Evolutionary conservation across 805 yeast species (phyloP), one percentile per base, ranked within the genome.

Genomic region (Torulaspora microellipsoides): DNA sequence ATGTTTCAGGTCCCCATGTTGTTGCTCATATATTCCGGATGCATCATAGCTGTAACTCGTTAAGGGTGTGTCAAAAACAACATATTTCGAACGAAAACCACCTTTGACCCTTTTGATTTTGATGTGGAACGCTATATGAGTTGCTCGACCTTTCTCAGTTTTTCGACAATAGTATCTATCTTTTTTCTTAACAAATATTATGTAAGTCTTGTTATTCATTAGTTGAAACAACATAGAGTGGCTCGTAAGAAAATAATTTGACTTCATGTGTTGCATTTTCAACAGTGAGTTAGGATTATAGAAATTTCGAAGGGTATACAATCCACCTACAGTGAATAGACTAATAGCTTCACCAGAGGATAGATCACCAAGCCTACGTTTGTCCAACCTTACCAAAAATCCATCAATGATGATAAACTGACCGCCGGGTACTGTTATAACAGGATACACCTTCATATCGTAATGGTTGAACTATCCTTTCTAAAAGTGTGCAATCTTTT

Each of bases 321-420:
- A 36, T 15, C 42, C 45, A 14, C 15, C 27, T 27, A 31, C 31
- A 9, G 11, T 36, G 14, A 40, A 38, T 8, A 36, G n/a, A 13
- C 32, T 29, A 31, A 31, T 27, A 15, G 31, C 36, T 25, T 36
- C 38, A n/a, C 30, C 28, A 3, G 38, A 33, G n/a, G 41, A 34
- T 8, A 7, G 2, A 20, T 20, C 25, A 20, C 25, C 7, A 3
- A 20, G 25, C 25, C 7, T 7, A 20, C 25, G 25, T 20, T 20
- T 7, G 25, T 7, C 25, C 25, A 42, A 28, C 15, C 38, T 36
- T 15, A 45, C 40, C n/a, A 45, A 25, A 15, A 45, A 40, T n/a
- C 48, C 48, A 34, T 45, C 48, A n/a, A 45, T 32, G 14, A 45
- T 38, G 17, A 39, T 36, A 23, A 45, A 45, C 31, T 40, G 45